These are phyloP conservation scores for Megacollybia marginata DNA, from an alignment of 768 basidiomycete genomes.

Conservation along the genomic window DNA sequence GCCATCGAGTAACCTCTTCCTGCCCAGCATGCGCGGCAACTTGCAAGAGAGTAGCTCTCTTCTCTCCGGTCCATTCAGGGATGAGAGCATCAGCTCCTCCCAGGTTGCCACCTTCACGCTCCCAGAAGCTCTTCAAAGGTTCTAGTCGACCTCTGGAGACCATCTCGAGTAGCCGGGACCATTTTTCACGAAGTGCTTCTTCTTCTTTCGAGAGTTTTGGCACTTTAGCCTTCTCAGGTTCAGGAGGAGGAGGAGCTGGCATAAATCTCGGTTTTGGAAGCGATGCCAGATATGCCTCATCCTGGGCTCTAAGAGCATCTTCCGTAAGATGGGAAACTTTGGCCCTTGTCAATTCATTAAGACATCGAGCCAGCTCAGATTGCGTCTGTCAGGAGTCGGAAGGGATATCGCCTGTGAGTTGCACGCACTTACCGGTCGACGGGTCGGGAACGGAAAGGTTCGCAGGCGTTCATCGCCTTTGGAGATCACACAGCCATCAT, in stretches of 20 bases:
- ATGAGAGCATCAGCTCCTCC: conserved; percentile 56
- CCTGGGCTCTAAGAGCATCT: conserved; percentile 74
- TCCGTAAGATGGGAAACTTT: conserved; percentile 86
- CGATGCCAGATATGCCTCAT: conserved; percentile 85
- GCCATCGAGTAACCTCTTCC: conserved; percentile 66
- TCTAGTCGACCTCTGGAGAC: conserved; percentile 79
- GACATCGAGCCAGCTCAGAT: conserved; percentile 81
- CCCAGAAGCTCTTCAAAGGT: conserved; percentile 72
- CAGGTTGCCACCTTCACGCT: conserved; percentile 53
- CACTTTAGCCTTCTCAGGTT: conserved; percentile 37
- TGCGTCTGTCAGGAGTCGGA: conserved; percentile 54
- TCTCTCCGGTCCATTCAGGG: conserved; percentile 66
- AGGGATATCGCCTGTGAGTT: neutral
- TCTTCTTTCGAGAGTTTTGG: conserved; percentile 76
- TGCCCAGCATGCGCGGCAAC: conserved; percentile 67
- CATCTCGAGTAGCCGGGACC: conserved; percentile 87
- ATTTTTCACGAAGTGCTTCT: conserved; percentile 69
- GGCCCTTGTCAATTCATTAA: conserved; percentile 75
- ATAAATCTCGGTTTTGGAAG: conserved; percentile 71
- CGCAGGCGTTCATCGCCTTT: conserved; percentile 82
- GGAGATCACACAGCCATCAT: conserved; percentile 67
- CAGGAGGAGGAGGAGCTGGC: conserved; percentile 29
- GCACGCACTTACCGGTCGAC: conserved; percentile 70
- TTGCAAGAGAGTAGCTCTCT: conserved; percentile 62
- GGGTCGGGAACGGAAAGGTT: conserved; percentile 93